Base-by-base conservation (phyloP, 331 rosid species). In the Dryas integrifolia region DNA sequence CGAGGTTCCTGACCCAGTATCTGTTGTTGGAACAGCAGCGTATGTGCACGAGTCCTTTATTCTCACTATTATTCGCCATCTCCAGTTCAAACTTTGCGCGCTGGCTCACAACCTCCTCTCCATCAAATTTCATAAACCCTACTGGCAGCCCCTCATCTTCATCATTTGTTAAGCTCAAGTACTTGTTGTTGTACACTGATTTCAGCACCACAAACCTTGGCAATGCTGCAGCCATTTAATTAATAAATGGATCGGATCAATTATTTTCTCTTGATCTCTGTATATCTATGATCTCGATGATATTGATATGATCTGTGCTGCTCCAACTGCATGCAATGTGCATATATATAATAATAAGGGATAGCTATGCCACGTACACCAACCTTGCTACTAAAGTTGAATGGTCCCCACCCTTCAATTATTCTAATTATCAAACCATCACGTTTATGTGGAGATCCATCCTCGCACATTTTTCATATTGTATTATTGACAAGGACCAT, bases 1-100 rank as follows among this genome's bases (percentile, higher is more conserved):
- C 6, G 39, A 7, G 10, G 43, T 9, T 30, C 21, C 59, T 50
- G 6, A 49, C 59, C 72, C 35, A 24, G 67, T 66, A 73, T 10
- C 46, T 15, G 48, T 79, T 48, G 67, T 67, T 79, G 79, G 60
- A 73, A 52, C 79, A 79, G 58, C 72, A 67, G n/a, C 69, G 51
- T 24, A 79, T 73, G 55, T 73, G 64, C 43, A 51, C 63, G 1
- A 50, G 12, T 5, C 50, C 65, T 6, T 51, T 10, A 16, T 59
- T 59, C 44, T n/a, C 45, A 1, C 59, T 51, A 11, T 4, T 24
- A 38, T 45, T 9, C 0, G 79, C 74, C 35, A 4, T 35, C 47
- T 79, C 75, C 5, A 79, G 14, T 59, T 73, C 70, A 4, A 58
- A 73, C 71, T 79, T 79, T 6, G 79, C 73, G 24, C 2, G 53